Base-by-base conservation (phyloP, 2,329 filamentous ascomycete species). In the Colletotrichum camelliae region DNA sequence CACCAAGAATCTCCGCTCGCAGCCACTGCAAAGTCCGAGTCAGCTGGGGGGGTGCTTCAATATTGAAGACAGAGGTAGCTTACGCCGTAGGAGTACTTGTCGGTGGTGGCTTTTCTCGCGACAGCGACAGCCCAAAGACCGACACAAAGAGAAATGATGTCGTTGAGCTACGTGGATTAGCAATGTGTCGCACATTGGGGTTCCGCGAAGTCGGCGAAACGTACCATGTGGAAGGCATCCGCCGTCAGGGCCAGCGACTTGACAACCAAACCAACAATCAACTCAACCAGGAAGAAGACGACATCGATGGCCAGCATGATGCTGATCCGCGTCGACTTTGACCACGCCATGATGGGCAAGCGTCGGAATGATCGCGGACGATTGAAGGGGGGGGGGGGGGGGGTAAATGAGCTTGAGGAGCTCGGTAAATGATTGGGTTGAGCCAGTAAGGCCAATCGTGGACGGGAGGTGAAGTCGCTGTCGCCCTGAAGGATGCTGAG, bases 171-270 rank as follows among this genome's bases (percentile, higher is more conserved):
- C 35, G n/a, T 35, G 16, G 18, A 43, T 60, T 57, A 64, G 79
- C 35, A 48, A 33, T 43, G 21, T 31, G 75, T 83, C 67, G 81
- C 79, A 65, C 43, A 33, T 55, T 1, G 18, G 35, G 70, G 55
- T 33, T 21, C 16, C 13, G 75, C 21, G 39, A 61, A 18, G 55
- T 29, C 31, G 21, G 33, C n/a, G 66, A 52, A 57, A 84, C 90
- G 80, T 83, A 95, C 94, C 97, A 99, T 99, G 87, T 99, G 97
- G 85, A 99, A 99, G 76, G 97, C 96, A 87, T 99, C 97, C 70
- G 97, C 97, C 82, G 97, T 96, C 75, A 99, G 91, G 48, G 97
- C 97, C 80, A 99, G 91, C 21, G 97, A 98, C 82, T 96, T 94
- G 76, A 98, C 95, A 78, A 93, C 88, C 88, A 98, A 95, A 77